Evolutionary conservation across 2,329 filamentous ascomycete genomes (phyloP), one percentile per base, ranked within the genome.

Genomic region (Curvularia sp.): DNA sequence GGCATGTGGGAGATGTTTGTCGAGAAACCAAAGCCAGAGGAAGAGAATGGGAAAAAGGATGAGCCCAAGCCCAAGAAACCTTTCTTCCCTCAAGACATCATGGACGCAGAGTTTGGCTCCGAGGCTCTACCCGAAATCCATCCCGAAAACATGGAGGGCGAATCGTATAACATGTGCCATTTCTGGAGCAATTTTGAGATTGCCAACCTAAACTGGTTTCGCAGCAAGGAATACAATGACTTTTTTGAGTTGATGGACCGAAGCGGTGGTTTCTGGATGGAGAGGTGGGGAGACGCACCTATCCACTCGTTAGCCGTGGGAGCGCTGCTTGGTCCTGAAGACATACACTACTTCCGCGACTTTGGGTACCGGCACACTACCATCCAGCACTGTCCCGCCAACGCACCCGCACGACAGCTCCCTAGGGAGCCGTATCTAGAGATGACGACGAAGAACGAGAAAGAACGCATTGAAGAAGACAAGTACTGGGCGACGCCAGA

Each of bases 171-270:
- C 81, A 99, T 99, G 95, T 99, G 95, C 77, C 95, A 99, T 82
- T 99, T 97, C 83, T 99, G 95, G 95, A 97, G 93, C 78, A 99
- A 99, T 78, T 99, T 99, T 68, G 95, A 99, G 79, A 99, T 99
- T 80, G 95, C 95, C 13, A 88, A 89, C 59, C 85, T 99, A 61
- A 90, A 92, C 80, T 99, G 93, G 88, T 98, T 98, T 86, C 88
- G 95, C 69, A 97, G 93, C 82, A 94, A 97, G 80, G 91, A 93
- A 74, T 99, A 99, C 76, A 90, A 96, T 70, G 95, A 97, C 66
- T 99, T 99, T 78, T 99, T 99, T 78, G 84, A 97, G 72, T 96
- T 96, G 90, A 97, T 99, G 94, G 95, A 99, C 76, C 89, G 89
- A 63, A 97, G 93, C 75, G 95, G 95, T 65, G 95, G 95, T 48